These are phyloP conservation scores for Calonectria honghensis DNA, from an alignment of 2,329 filamentous ascomycete genomes.

Conservation along the genomic window DNA sequence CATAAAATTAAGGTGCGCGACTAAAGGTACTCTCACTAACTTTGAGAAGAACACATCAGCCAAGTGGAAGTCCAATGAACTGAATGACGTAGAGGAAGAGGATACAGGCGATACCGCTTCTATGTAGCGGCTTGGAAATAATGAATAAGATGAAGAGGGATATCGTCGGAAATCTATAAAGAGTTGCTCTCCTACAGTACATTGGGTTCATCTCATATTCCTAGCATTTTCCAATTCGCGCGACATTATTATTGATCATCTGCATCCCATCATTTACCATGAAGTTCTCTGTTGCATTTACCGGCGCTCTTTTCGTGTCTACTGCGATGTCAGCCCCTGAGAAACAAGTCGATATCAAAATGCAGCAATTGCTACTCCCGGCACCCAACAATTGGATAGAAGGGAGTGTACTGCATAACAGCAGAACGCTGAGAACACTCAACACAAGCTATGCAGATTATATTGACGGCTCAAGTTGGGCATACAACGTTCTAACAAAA, in stretches of 20 bases:
- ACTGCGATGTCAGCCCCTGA: neutral
- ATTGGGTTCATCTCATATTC: neutral
- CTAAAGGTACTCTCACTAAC: neutral
- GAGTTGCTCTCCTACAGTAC: neutral
- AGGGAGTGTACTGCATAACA: neutral
- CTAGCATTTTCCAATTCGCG: neutral
- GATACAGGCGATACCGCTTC: neutral
- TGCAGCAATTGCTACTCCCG: neutral
- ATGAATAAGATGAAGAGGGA: neutral
- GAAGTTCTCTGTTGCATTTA: neutral
- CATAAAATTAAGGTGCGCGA: conserved; percentile 18
- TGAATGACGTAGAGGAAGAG: neutral
- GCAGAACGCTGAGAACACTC: neutral
- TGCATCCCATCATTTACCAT: neutral
- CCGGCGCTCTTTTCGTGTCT: neutral
- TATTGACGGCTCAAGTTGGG: neutral
- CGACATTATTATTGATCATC: no score
- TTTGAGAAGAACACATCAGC: neutral
- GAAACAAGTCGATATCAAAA: neutral
- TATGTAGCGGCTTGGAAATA: no score
- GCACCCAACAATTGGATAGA: neutral
- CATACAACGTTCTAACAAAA: neutral
- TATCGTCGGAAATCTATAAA: neutral
- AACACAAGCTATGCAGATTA: neutral
- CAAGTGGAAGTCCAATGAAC: neutral